These are phyloP conservation scores for Salvia miltiorrhiza DNA, from an alignment of 257 asterid species.

Conservation along the genomic window DNA sequence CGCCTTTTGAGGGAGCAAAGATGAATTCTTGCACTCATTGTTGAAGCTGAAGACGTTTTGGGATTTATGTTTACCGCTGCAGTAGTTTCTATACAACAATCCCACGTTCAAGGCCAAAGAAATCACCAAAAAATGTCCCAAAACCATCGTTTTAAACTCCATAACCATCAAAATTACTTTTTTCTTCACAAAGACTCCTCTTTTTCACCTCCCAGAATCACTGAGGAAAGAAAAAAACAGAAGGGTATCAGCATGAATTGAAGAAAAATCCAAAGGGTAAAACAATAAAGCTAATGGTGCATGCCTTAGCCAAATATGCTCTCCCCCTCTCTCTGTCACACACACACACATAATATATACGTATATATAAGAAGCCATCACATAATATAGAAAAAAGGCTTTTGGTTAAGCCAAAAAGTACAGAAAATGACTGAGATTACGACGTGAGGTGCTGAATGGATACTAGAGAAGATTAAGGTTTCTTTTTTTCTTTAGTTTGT, in stretches of 20 bases:
- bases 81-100: slow-evolving; percentile 47
- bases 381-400: background rate
- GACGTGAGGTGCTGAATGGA: background rate
- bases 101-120: slow-evolving; percentile 55
- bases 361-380: background rate
- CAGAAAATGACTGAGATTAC: background rate
- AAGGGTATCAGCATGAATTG: background rate
- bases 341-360: background rate
- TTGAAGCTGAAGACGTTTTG: slow-evolving; percentile 34
- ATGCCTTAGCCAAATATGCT: slow-evolving; percentile 20
- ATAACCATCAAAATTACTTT: background rate
- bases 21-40: slow-evolving; percentile 32
- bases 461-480: background rate
- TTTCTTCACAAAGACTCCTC: slow-evolving; percentile 3
- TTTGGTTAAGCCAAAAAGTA: background rate
- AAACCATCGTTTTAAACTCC: slow-evolving; percentile 38
- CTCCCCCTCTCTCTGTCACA: background rate
- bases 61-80: slow-evolving; percentile 31
- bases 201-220: background rate
- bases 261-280: background rate
- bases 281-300: slow-evolving; percentile 20
- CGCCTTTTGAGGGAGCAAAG: slow-evolving; percentile 23
- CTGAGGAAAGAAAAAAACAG: slow-evolving; percentile 26
- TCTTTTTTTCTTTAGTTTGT: background rate
- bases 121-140: slow-evolving; percentile 52